Evolutionary conservation across 2,329 filamentous ascomycete species (phyloP).

Genomic region (Fusarium robinianum): DNA sequence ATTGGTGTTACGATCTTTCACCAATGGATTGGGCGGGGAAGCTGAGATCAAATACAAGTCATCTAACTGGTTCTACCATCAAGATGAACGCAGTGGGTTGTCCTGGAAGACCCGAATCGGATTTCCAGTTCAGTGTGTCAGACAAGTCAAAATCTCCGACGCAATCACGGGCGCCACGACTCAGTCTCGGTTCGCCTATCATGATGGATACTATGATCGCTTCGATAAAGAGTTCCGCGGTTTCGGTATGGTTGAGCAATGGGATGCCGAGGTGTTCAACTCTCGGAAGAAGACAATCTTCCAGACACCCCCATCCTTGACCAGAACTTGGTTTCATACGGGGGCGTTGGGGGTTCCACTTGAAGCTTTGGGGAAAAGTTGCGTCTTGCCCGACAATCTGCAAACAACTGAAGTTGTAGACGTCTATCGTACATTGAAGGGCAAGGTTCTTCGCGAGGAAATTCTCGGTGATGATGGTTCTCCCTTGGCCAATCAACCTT

Average conservation of each 20-base stretch:
- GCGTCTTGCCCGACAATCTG: neutral
- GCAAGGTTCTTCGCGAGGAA: neutral
- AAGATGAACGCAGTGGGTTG: conserved; percentile 23
- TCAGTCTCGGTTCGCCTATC: conserved; percentile 20
- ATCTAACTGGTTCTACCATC: conserved; percentile 15
- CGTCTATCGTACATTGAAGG: neutral
- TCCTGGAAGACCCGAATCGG: conserved; percentile 36
- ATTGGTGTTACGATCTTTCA: neutral
- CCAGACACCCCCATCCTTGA: neutral
- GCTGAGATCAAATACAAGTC: neutral
- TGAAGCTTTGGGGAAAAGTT: neutral
- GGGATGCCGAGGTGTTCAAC: conserved; percentile 25
- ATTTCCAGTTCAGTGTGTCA: conserved; percentile 38
- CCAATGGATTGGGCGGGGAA: neutral
- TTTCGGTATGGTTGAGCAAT: conserved; percentile 39
- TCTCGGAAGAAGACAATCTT: neutral
- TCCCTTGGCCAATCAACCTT: neutral
- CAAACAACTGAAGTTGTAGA: neutral
- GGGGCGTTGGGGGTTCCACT: neutral
- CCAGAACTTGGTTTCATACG: conserved; percentile 9
- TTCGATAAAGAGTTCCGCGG: conserved; percentile 38
- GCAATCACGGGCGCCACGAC: neutral
- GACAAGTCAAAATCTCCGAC: conserved; percentile 9
- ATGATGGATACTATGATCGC: conserved; percentile 38
- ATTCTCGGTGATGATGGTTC: neutral